A percentile compares a stretch with the other conserved stretches of the same genome.
Evolutionary conservation across 768 basidiomycete species (phyloP).

Genomic region (Tylopilus plumbeoviolaceoides): DNA sequence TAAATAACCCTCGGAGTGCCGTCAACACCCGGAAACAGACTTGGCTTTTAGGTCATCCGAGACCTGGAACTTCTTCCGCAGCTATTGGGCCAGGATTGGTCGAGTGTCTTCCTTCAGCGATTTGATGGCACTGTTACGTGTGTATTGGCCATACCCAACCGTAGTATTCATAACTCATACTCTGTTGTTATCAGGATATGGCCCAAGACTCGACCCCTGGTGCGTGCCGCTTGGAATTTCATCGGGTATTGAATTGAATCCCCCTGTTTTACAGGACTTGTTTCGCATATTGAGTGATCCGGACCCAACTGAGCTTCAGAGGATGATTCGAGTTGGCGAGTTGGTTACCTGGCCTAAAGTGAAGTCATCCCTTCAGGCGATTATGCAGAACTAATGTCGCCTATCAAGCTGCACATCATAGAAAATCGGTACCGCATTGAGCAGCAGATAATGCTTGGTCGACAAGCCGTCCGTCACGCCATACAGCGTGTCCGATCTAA

Average conservation of each 20-base stretch:
- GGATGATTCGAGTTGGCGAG: slow-evolving; percentile 87
- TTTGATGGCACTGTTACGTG: slow-evolving; percentile 89
- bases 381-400: slow-evolving; percentile 8
- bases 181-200: slow-evolving; percentile 53
- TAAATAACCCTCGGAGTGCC: too few relatives aligned
- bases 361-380: slow-evolving; percentile 6
- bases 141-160: slow-evolving; percentile 26
- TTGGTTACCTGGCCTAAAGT: slow-evolving; percentile 97
- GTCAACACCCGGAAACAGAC: background rate
- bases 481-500: slow-evolving; percentile 36
- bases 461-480: slow-evolving; percentile 62
- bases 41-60: slow-evolving; percentile 65
- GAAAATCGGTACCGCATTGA: slow-evolving; percentile 86
- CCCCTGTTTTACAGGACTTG: slow-evolving; percentile 59
- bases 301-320: slow-evolving; percentile 67
- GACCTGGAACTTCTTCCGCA: slow-evolving; percentile 96
- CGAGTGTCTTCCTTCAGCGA: slow-evolving; percentile 90
- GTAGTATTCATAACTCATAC: slow-evolving; percentile 21
- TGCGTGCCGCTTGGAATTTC: slow-evolving; percentile 27
- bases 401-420: slow-evolving; percentile 80
- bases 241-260: background rate
- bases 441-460: slow-evolving; percentile 75
- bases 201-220: slow-evolving; percentile 78
- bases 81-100: slow-evolving; percentile 92
- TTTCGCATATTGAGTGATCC: slow-evolving; percentile 81